phyloP scores from a whole-genome alignment of 2,329 filamentous ascomycete species.

The Coniella vitis region DNA sequence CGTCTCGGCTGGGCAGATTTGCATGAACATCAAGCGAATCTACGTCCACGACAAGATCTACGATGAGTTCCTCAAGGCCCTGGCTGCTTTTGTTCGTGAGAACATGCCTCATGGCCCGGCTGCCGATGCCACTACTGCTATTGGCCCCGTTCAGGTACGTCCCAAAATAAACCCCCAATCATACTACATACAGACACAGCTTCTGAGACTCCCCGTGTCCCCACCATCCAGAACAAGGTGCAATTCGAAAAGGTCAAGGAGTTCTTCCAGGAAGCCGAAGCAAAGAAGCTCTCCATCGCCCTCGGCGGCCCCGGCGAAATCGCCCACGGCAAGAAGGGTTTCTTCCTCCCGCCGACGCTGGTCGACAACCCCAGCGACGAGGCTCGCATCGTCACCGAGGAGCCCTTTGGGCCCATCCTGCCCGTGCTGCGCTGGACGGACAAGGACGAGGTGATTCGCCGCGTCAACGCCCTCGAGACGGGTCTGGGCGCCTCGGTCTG shows the following conservation, averaged over 20 bases:
- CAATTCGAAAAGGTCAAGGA: constrained; percentile 49
- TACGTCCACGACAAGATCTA: constrained; percentile 45
- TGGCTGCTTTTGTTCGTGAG: constrained; percentile 36
- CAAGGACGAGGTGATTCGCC: constrained; percentile 36
- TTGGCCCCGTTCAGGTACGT: constrained; percentile 41
- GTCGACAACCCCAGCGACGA: constrained; percentile 51
- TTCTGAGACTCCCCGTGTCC: background rate
- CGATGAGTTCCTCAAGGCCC: constrained; percentile 36
- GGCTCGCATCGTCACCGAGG: constrained; percentile 47
- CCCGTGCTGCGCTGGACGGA: constrained; percentile 36
- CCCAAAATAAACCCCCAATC: too few relatives aligned
- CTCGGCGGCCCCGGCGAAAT: constrained; percentile 31
- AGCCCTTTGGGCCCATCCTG: constrained; percentile 42
- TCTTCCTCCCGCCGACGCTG: constrained; percentile 51
- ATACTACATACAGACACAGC: background rate
- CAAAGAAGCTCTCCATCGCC: constrained; percentile 39
- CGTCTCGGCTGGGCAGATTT: constrained; percentile 50
- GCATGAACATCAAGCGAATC: constrained; percentile 43
- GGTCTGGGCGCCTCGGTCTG: constrained; percentile 49
- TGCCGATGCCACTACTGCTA: constrained; percentile 31
- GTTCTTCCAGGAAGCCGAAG: constrained; percentile 41
- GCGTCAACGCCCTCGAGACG: constrained; percentile 40
- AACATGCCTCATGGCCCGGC: constrained; percentile 34
- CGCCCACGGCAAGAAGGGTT: constrained; percentile 34
- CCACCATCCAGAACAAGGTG: constrained; percentile 41